Evolutionary conservation across 2,329 filamentous ascomycete genomes (phyloP), one percentile per base, ranked within the genome.

Genomic region (Ophiostoma piceae): DNA sequence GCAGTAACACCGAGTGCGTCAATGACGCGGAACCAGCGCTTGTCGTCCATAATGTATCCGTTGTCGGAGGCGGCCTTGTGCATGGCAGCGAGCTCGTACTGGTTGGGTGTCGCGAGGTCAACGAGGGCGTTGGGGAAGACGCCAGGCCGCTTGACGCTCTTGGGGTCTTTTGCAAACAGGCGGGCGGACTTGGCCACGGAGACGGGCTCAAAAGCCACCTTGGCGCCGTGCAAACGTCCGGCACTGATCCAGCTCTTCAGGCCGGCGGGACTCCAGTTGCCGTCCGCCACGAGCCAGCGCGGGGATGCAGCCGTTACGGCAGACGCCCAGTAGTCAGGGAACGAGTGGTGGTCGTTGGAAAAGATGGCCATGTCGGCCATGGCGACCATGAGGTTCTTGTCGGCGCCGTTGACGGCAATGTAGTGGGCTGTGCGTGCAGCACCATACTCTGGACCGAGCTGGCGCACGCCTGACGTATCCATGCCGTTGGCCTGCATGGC

Each of bases 341-440:
- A 84, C 0, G 82, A 81, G 71, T 84, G 80, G 16, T 68, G 41
- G 14, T 64, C 66, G 43, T 47, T 62, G 11, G 57, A 35, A 32
- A 97, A 86, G 74, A 97, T 94, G 69, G 84, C 86, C 93, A 98
- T 97, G 77, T 98, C 95, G 4, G 94, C 94, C 92, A 97, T 96
- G 65, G 93, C 94, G 73, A 97, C 80, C n/a, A 94, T 84, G 2
- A 99, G 86, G 73, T 94, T 90, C 78, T 93, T 96, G 71, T 90
- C 87, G 0, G 83, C 83, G 76, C 96, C 91, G 77, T 98, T 99
- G 73, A 98, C 83, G 19, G 94, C 91, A 2, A 98, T 87, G 77
- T 98, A 98, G 78, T 97, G 93, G 0, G 94, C 92, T 1, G 94
- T 98, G 70, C 91, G 85, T 41, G 84, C 83, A 2, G 82, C 82